Evolutionary conservation across 2,329 filamentous ascomycete species (phyloP), one percentile per base, ranked within the genome.

Genomic region (Fusarium euwallaceae): DNA sequence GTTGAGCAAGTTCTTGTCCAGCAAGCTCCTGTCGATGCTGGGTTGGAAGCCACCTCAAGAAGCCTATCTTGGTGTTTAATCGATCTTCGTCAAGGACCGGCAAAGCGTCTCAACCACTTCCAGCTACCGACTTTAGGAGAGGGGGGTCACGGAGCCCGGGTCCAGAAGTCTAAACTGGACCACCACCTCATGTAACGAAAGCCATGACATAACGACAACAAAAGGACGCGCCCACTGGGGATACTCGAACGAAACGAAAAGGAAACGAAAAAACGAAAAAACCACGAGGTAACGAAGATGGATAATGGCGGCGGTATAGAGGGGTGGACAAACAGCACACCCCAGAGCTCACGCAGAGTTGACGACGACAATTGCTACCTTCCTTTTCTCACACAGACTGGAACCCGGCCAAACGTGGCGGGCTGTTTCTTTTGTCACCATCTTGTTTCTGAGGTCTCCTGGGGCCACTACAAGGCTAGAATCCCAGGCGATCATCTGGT

Each of bases 281-380:
- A 29, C 4, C 24, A n/a, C 6, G 48, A 53, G 48, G 48, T 27
- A 17, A 53, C 45, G 16, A 53, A n/a, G 45, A 51, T 29, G 45
- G 24, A 45, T 22, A 12, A 8, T 22, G 43, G 43, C 8, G 43
- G 14, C 22, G 8, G 14, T 48, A 53, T 53, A 61, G 61, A 64
- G 37, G 6, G 12, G 55, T 62, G 48, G 56, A 17, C 20, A 24
- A 48, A 74, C 71, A 36, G 63, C 11, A 64, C 56, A 74, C 56
- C 34, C 36, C 2, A 17, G 11, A 7, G 48, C 48, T 53, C 48
- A 53, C 16, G 24, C 48, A 29, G 4, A 29, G 48, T 53, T 53
- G 48, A 53, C 16, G 48, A 14, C 16, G 9, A 51, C 9, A 29
- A 29, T 53, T 53, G 24, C 48, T 29, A 53, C 16, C 48, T 51